phyloP scores from a whole-genome alignment of 352 stramenopile genomes.

The Paralagenidium karlingii region DNA sequence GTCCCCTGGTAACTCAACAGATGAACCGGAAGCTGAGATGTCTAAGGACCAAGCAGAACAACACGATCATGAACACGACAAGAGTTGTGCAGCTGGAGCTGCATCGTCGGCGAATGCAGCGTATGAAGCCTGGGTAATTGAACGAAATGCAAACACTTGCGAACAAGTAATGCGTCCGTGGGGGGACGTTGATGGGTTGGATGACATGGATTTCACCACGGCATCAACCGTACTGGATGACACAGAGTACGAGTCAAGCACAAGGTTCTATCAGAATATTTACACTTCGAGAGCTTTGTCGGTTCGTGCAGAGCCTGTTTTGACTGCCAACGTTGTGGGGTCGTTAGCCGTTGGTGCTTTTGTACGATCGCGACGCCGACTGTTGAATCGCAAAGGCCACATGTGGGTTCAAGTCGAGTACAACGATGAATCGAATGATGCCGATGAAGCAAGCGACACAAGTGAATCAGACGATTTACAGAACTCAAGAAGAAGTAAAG shows the following conservation, averaged over 20 bases:
- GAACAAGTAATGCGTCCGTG: constrained; percentile 50
- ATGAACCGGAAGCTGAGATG: constrained; percentile 7
- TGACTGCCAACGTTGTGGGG: constrained; percentile 40
- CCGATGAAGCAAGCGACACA: no score
- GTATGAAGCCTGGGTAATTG: constrained; percentile 52
- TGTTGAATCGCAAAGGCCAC: constrained; percentile 35
- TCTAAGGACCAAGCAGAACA: constrained; percentile 4
- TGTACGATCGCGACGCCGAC: constrained; percentile 27
- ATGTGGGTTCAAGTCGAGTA: constrained; percentile 67
- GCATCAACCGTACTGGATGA: constrained; percentile 9
- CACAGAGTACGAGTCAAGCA: no score
- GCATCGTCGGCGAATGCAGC: constrained; percentile 9
- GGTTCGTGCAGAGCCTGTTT: constrained; percentile 22
- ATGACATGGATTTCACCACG: neutral
- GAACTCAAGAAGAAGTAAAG: no score
- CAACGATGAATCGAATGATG: no score
- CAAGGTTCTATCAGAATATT: constrained; percentile 60
- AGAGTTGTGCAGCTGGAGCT: neutral
- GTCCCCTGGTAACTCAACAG: constrained; percentile 6
- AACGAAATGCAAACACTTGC: constrained; percentile 57
- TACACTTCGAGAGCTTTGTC: constrained; percentile 43
- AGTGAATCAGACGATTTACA: no score
- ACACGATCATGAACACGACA: constrained; percentile 5
- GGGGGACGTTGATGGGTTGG: constrained; percentile 6
- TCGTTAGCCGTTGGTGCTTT: constrained; percentile 36